A percentile compares a stretch with the other conserved stretches of the same genome.
Evolutionary conservation across 805 yeast species (phyloP).

Genomic region (Ogataea trehalophila): DNA sequence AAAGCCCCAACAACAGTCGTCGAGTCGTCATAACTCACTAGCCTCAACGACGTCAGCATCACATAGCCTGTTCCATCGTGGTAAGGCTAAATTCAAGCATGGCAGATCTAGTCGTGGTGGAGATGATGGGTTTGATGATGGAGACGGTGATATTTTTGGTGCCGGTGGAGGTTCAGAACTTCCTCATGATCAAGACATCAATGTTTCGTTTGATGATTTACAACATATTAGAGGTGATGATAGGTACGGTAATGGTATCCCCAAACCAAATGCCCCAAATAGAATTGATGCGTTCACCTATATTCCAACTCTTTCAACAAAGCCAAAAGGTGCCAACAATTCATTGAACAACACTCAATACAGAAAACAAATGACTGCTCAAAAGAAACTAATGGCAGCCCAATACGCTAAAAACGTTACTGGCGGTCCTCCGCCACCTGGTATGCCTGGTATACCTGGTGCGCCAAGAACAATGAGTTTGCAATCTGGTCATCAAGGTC

Average conservation of each 20-base stretch:
- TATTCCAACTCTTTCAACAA: slow-evolving; percentile 59
- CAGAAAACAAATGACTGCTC: slow-evolving; percentile 63
- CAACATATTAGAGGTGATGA: slow-evolving; percentile 61
- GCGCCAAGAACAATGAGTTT: too few relatives aligned
- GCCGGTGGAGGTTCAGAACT: slow-evolving; percentile 30
- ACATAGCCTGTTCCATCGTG: not conserved
- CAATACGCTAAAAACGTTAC: slow-evolving; percentile 27
- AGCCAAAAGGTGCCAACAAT: slow-evolving; percentile 23
- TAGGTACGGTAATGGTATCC: slow-evolving; percentile 43
- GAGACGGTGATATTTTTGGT: slow-evolving; percentile 24
- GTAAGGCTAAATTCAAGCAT: too few relatives aligned
- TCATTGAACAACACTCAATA: slow-evolving; percentile 53
- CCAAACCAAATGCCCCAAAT: slow-evolving; percentile 19
- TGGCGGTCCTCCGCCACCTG: not conserved
- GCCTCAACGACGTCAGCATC: slow-evolving; percentile 1
- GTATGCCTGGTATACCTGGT: too few relatives aligned
- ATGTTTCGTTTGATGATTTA: slow-evolving; percentile 60
- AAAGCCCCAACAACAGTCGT: slow-evolving; percentile 1
- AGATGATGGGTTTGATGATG: slow-evolving; percentile 19
- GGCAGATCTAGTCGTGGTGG: slow-evolving; percentile 15
- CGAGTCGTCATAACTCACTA: not conserved
- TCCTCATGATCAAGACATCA: slow-evolving; percentile 28
- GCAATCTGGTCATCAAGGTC: not conserved
- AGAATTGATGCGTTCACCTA: slow-evolving; percentile 60
- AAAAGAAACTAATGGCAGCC: slow-evolving; percentile 50